phyloP scores from a whole-genome alignment of 2,329 filamentous ascomycete genomes.

The Teratosphaeria viscida region DNA sequence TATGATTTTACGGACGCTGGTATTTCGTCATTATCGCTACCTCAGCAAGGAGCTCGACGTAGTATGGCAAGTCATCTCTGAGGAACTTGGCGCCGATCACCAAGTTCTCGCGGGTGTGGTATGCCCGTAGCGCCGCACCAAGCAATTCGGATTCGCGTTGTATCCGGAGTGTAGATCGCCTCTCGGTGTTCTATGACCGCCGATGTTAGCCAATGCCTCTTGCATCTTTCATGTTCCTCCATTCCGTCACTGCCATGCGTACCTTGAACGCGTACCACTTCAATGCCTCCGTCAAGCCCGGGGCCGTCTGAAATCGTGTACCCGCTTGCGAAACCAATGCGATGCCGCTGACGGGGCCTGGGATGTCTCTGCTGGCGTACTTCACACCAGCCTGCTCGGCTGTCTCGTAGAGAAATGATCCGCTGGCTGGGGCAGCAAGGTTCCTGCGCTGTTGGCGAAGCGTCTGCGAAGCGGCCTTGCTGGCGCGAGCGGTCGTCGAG shows the following conservation, averaged over 20 bases:
- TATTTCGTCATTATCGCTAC: slow-evolving; percentile 83
- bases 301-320: slow-evolving; percentile 81
- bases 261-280: slow-evolving; percentile 98
- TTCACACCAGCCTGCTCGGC: slow-evolving; percentile 81
- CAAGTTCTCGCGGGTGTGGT: slow-evolving; percentile 87
- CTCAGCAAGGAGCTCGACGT: slow-evolving; percentile 88
- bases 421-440: slow-evolving; percentile 58
- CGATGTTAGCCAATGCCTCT: background rate
- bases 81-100: slow-evolving; percentile 92
- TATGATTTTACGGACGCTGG: slow-evolving; percentile 40
- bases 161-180: slow-evolving; percentile 84
- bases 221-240: slow-evolving; percentile 4
- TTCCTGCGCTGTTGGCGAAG: slow-evolving; percentile 50
- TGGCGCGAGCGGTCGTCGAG: slow-evolving; percentile 53
- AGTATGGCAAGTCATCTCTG: slow-evolving; percentile 91
- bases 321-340: slow-evolving; percentile 90
- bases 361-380: slow-evolving; percentile 80
- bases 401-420: slow-evolving; percentile 77
- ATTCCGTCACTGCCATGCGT: slow-evolving; percentile 18
- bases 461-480: slow-evolving; percentile 43
- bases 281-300: slow-evolving; percentile 80
- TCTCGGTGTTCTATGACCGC: slow-evolving; percentile 63
- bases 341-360: slow-evolving; percentile 80
- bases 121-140: slow-evolving; percentile 76
- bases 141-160: slow-evolving; percentile 91